A percentile compares a stretch with the other conserved stretches of the same genome.
Evolutionary conservation across 352 stramenopile species (phyloP).

Genomic region (Globisporangium megalacanthum): DNA sequence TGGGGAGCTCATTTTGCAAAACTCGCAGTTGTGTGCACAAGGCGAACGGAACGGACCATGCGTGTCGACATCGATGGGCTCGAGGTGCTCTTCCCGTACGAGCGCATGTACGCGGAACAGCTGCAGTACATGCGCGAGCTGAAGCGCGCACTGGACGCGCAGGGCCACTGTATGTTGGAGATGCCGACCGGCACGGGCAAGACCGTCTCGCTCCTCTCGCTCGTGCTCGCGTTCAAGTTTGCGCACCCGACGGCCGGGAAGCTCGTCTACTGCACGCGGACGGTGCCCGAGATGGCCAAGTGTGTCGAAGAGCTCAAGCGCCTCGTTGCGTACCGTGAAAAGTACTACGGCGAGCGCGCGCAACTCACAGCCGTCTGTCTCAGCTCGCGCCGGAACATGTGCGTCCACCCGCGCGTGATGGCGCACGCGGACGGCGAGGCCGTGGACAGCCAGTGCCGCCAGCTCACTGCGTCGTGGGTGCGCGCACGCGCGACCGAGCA

Average conservation of each 20-base stretch:
- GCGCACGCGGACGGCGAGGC: slow-evolving; percentile 94
- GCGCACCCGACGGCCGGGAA: slow-evolving; percentile 95
- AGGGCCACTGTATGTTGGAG: slow-evolving; percentile 97
- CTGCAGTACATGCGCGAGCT: slow-evolving; percentile 99
- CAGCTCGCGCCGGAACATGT: slow-evolving; percentile 97
- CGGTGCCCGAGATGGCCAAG: slow-evolving; percentile 99
- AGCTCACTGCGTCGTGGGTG: slow-evolving; percentile 98
- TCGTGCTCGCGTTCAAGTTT: slow-evolving; percentile 95
- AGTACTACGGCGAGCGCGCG: slow-evolving; percentile 54
- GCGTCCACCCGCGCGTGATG: slow-evolving; percentile 95
- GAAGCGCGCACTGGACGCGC: slow-evolving; percentile 96
- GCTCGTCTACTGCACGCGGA: slow-evolving; percentile 99
- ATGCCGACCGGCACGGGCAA: slow-evolving; percentile 99
- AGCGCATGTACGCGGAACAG: slow-evolving; percentile 98
- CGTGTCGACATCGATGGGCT: slow-evolving; percentile 95
- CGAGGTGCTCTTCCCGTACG: slow-evolving; percentile 98
- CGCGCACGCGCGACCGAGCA: slow-evolving; percentile 58
- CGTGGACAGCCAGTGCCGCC: slow-evolving; percentile 95
- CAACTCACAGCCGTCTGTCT: slow-evolving; percentile 87
- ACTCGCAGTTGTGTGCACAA: too few species aligned
- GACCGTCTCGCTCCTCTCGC: slow-evolving; percentile 95
- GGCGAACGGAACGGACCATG: slow-evolving; percentile 35
- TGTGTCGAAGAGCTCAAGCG: slow-evolving; percentile 97
- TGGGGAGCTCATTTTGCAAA: too few species aligned
- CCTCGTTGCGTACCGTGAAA: slow-evolving; percentile 80